Conservation (phyloP, 176 grass and related monocot genomes). For the Aegilops longissima region DNA sequence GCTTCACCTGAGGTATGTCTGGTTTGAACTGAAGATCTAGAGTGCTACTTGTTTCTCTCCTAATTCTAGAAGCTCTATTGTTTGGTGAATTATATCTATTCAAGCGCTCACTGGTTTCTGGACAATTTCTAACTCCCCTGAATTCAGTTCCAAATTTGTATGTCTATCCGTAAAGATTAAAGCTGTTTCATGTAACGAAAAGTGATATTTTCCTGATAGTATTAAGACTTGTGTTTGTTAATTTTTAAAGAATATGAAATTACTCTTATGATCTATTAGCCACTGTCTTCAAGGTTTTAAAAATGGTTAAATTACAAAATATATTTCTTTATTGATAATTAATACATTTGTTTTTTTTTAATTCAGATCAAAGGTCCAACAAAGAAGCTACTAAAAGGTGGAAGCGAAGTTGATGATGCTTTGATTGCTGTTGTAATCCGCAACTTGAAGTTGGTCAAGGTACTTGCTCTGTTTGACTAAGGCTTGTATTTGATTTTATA, state of each 20-base stretch:
- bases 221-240: not conserved
- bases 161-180: not conserved
- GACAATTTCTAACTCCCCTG: not conserved
- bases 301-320: not conserved
- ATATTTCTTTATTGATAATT: not conserved
- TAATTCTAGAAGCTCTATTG: not conserved
- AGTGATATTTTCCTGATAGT: not conserved
- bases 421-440: constrained; percentile 80
- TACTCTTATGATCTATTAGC: not conserved
- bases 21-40: not conserved
- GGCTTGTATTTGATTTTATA: not conserved
- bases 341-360: constrained; percentile 6
- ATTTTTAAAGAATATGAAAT: not conserved
- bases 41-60: not conserved
- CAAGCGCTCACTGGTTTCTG: not conserved
- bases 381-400: constrained; percentile 77
- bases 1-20: constrained; percentile 69
- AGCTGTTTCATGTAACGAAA: not conserved
- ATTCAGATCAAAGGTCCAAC: constrained; percentile 65
- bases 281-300: not conserved
- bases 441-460: constrained; percentile 93
- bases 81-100: not conserved
- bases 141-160: not conserved
- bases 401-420: constrained; percentile 72
- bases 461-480: constrained; percentile 48